These are phyloP conservation scores for Ceratopteris richardii DNA, from an alignment of 75 land plant species.

Conservation along the genomic window DNA sequence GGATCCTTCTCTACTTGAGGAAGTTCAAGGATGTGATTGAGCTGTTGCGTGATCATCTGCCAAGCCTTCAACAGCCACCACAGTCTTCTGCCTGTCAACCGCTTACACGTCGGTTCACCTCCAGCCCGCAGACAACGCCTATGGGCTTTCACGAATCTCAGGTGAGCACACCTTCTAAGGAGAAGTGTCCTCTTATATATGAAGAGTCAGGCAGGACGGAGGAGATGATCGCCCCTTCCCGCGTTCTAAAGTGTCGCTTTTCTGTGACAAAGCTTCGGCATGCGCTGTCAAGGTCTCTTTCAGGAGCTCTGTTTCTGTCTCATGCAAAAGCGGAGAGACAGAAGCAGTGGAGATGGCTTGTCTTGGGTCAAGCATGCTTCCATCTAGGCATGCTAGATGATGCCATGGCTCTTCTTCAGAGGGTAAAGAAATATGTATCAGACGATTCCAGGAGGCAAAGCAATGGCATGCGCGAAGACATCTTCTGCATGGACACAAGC, in stretches of 20 bases:
- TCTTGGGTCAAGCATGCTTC: slow-evolving; percentile 45
- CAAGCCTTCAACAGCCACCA: slow-evolving; percentile 26
- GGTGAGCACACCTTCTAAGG: too few relatives aligned
- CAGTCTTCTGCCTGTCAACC: neutral
- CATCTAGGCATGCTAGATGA: slow-evolving; percentile 78
- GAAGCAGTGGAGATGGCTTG: slow-evolving; percentile 37
- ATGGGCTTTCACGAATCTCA: too few relatives aligned
- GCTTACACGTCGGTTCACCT: neutral
- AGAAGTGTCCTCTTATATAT: too few relatives aligned
- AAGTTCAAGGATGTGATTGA: slow-evolving; percentile 66
- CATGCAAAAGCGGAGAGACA: slow-evolving; percentile 35
- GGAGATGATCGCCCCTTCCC: too few relatives aligned
- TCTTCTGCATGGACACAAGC: slow-evolving; percentile 21
- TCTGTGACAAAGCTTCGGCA: too few relatives aligned
- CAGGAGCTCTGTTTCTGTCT: neutral
- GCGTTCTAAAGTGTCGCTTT: too few relatives aligned
- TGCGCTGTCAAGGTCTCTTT: too few relatives aligned
- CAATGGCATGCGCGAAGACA: slow-evolving; percentile 47
- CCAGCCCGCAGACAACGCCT: too few relatives aligned
- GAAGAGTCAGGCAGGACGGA: too few relatives aligned
- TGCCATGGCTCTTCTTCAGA: slow-evolving; percentile 67
- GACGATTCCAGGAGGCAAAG: slow-evolving; percentile 65
- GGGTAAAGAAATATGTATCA: slow-evolving; percentile 48
- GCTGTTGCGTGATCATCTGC: slow-evolving; percentile 68
- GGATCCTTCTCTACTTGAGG: slow-evolving; percentile 43